phyloP scores from a whole-genome alignment of 495 filamentous ascomycete species.

The Penicillium silybi region DNA sequence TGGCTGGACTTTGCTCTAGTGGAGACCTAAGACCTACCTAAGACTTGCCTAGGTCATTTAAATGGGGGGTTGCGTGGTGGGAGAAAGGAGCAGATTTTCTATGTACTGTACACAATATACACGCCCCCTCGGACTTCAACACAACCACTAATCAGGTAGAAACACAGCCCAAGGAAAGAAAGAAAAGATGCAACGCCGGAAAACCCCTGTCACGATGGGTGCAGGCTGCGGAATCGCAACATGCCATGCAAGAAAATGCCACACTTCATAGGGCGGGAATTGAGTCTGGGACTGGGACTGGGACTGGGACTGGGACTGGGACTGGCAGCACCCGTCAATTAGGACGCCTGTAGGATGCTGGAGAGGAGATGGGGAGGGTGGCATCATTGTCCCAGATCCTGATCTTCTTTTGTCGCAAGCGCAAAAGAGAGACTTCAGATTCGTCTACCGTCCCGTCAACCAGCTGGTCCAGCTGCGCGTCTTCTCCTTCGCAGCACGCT shows the following conservation, averaged over 20 bases:
- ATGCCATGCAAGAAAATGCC: constrained; percentile 25
- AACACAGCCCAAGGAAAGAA: constrained; percentile 10
- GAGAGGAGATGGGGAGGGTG: not conserved
- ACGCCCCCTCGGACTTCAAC: constrained; percentile 3
- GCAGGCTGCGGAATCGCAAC: constrained; percentile 18
- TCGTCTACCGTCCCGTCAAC: constrained; percentile 37
- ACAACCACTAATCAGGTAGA: constrained; percentile 8
- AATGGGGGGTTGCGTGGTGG: not conserved
- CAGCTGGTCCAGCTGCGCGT: constrained; percentile 43
- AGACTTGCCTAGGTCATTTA: not conserved
- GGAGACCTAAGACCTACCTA: not conserved
- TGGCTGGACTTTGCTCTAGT: not conserved
- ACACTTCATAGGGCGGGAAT: constrained; percentile 9
- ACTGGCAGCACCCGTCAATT: not conserved
- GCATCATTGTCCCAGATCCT: not conserved
- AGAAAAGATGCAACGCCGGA: constrained; percentile 25
- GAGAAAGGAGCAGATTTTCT: constrained; percentile 24
- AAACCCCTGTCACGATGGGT: constrained; percentile 27
- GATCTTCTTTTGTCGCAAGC: not conserved
- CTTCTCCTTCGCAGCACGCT: constrained; percentile 35
- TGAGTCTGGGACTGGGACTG: not conserved
- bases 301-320: constrained; percentile 1
- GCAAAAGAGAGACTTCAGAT: not conserved
- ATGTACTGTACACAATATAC: constrained; percentile 37
- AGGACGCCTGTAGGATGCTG: not conserved